phyloP scores from a whole-genome alignment of 2,329 filamentous ascomycete genomes.

The Nakataea oryzae region DNA sequence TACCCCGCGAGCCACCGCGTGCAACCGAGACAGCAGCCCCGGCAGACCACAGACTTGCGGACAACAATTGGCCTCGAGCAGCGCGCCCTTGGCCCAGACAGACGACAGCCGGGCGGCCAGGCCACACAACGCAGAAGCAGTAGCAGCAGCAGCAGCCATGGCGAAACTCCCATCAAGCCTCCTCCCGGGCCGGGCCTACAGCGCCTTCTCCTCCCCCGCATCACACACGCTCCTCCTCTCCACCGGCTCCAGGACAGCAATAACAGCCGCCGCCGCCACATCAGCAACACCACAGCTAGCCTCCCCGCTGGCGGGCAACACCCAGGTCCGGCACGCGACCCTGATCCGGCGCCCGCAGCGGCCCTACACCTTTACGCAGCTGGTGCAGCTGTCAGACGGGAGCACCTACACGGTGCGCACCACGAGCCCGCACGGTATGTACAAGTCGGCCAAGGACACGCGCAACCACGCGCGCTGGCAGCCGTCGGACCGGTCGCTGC shows the following conservation, averaged over 20 bases:
- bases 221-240: constrained; percentile 8
- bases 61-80: neutral
- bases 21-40: neutral
- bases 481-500: constrained; percentile 66
- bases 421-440: constrained; percentile 55
- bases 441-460: constrained; percentile 64
- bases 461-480: constrained; percentile 90
- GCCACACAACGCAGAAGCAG: constrained; percentile 3
- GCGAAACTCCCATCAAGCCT: constrained; percentile 19
- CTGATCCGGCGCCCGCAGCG: constrained; percentile 81
- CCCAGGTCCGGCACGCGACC: constrained; percentile 65
- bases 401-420: constrained; percentile 73
- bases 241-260: constrained; percentile 5
- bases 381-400: constrained; percentile 86
- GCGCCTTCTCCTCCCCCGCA: constrained; percentile 13
- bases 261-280: constrained; percentile 5
- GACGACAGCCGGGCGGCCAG: constrained; percentile 8
- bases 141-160: neutral
- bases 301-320: constrained; percentile 7
- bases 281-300: constrained; percentile 20
- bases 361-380: constrained; percentile 95
- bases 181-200: constrained; percentile 15
- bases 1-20: neutral
- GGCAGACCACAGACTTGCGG: too few relatives aligned
- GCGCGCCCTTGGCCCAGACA: neutral